Evolutionary conservation across 148 eudicot genomes (phyloP).

Genomic region (Arbutus unedo): DNA sequence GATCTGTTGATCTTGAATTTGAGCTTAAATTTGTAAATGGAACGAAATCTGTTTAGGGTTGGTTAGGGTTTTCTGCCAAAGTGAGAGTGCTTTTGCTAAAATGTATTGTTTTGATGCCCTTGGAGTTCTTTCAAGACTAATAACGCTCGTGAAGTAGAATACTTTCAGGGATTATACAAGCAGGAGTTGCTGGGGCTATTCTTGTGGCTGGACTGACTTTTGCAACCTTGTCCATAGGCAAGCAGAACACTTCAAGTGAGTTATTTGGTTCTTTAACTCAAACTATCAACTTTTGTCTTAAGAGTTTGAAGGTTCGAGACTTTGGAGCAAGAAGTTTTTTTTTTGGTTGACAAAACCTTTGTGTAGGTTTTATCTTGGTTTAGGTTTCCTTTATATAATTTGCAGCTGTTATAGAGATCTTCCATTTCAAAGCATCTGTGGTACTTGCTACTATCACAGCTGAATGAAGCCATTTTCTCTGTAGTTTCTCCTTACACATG

Average conservation of each 20-base stretch:
- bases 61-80: not conserved
- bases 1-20: too few relatives aligned
- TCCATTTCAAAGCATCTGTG: constrained; percentile 1
- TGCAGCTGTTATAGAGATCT: not conserved
- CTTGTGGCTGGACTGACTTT: constrained; percentile 75
- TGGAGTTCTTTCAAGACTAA: constrained; percentile 23
- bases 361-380: constrained; percentile 11
- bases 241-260: constrained; percentile 58
- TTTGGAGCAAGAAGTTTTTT: not conserved
- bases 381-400: not conserved
- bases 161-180: constrained; percentile 78
- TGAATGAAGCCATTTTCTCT: constrained; percentile 8
- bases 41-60: not conserved
- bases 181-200: constrained; percentile 75
- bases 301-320: constrained; percentile 3
- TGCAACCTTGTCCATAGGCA: constrained; percentile 68
- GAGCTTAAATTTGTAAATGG: not conserved
- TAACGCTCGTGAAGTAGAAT: constrained; percentile 59
- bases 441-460: not conserved
- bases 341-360: not conserved
- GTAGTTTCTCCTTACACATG: constrained; percentile 6
- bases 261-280: constrained; percentile 16
- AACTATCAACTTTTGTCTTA: constrained; percentile 3
- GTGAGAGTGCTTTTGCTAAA: not conserved
- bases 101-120: constrained; percentile 13